Base-by-base conservation (phyloP, 2,329 filamentous ascomycete species). In the Neonectria magnoliae region DNA sequence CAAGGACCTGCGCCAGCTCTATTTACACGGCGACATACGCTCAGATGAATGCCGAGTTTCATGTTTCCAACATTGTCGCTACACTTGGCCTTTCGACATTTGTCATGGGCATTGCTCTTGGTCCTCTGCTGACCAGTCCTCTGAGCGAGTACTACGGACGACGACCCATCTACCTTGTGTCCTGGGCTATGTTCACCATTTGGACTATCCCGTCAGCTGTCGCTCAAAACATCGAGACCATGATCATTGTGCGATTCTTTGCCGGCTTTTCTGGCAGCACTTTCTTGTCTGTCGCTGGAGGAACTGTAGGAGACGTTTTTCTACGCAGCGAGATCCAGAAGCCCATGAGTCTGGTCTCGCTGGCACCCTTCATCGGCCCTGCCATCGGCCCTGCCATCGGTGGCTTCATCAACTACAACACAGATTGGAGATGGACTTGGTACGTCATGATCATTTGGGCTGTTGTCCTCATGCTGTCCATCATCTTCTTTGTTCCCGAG, bases 191-290 rank as follows among this genome's bases (percentile, higher is more conserved):
- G 68, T 96, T 93, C 75, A 72, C 93, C 25, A 86, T 95, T 57
- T 95, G 91, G 88, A 79, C 93, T 27, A 88, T 96, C 44, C 93
- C 93, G 0, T 92, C 89, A 59, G 93, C 93, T 0, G 88, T 94
- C 20, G 91, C 92, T 4, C 81, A 83, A 51, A 94, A 95, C 70
- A 91, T 93, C 14, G 79, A 88, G 66, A 95, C 93, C 2, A 89
- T 95, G 84, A 81, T 97, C 57, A 79, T 95, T 5, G 85, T 85
- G 16, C 88, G 93, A 2, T 96, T 97, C 75, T 85, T 97, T 47
- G 85, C 88, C 68, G 91, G 91, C 1, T 63, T 66, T 10, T 56
- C 36, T 2, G 65, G 62, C 0, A 73, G 70, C 18, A 60, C 62
- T 0, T 73, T 72, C 14, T 54, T 72, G 1, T 66, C 64, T 7